Conservation (phyloP, 2,329 filamentous ascomycete species). For the Fusarium chuoi region DNA sequence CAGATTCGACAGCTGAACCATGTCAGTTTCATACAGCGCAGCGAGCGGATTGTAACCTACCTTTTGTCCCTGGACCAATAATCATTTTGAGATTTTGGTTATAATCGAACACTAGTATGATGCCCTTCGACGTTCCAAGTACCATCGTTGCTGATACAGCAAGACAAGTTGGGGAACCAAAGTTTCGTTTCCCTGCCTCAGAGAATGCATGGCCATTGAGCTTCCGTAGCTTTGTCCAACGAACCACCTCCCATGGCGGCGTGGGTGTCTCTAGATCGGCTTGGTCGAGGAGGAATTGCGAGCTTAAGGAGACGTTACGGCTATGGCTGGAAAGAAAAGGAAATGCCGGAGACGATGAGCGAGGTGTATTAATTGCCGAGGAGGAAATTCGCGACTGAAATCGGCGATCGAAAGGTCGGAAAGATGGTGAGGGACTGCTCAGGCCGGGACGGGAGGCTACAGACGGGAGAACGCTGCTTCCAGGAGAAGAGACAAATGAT, state of each 20-base stretch:
- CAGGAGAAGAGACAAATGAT: conserved; percentile 72
- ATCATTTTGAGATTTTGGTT: conserved; percentile 95
- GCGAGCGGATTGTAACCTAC: conserved; percentile 54
- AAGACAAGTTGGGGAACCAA: conserved; percentile 90
- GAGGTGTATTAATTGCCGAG: conserved; percentile 64
- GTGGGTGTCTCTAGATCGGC: conserved; percentile 76
- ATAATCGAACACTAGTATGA: conserved; percentile 96
- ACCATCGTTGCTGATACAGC: conserved; percentile 89
- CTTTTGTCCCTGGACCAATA: conserved; percentile 91
- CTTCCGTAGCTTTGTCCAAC: conserved; percentile 94
- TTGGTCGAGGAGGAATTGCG: conserved; percentile 70
- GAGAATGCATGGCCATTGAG: conserved; percentile 91
- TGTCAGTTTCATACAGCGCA: conserved; percentile 44
- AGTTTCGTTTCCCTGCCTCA: conserved; percentile 90
- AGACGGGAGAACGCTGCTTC: conserved; percentile 78
- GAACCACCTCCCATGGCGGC: conserved; percentile 94
- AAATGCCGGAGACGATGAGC: conserved; percentile 81
- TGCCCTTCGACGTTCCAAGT: conserved; percentile 91
- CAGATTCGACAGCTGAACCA: conserved; percentile 82
- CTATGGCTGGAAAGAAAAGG: conserved; percentile 80
- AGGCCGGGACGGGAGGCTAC: conserved; percentile 73
- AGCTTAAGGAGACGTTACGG: conserved; percentile 81
- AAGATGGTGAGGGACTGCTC: conserved; percentile 79
- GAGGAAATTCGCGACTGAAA: conserved; percentile 88
- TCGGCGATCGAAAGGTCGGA: conserved; percentile 92